Percentiles rank a stretch among this genome's conserved stretches.
These are phyloP conservation scores for Gnomoniopsis smithogilvyi DNA, from an alignment of 2,329 filamentous ascomycete species.

Conservation along the genomic window DNA sequence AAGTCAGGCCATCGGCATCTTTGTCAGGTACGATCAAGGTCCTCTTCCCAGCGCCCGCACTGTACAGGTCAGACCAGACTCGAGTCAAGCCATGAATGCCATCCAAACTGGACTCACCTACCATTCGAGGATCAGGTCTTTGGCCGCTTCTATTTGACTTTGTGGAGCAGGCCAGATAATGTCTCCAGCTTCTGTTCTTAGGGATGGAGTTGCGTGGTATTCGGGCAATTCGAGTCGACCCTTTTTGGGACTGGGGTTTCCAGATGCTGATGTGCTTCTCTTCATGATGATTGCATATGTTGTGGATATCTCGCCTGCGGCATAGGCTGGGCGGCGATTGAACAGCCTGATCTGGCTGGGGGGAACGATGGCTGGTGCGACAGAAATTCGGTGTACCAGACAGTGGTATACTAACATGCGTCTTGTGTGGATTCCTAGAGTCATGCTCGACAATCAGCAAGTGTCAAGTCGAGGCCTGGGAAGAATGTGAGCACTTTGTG, in stretches of 20 bases:
- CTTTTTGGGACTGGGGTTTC: conserved; percentile 23
- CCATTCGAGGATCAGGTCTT: conserved; percentile 57
- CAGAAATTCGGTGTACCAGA: no score
- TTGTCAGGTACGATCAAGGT: conserved; percentile 66
- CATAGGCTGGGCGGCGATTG: not conserved
- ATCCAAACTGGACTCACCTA: conserved; percentile 26
- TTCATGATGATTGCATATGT: conserved; percentile 6
- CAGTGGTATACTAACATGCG: no score
- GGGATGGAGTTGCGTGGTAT: conserved; percentile 40
- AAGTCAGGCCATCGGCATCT: conserved; percentile 64
- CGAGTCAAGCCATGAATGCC: conserved; percentile 7
- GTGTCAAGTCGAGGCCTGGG: no score
- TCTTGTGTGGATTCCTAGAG: no score
- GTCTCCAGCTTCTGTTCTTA: conserved; percentile 40
- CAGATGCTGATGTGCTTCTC: not conserved
- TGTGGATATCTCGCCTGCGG: not conserved
- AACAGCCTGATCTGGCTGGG: not conserved
- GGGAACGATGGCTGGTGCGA: not conserved
- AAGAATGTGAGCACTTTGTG: not conserved
- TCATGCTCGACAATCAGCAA: no score
- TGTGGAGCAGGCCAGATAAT: conserved; percentile 60
- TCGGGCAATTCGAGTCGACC: conserved; percentile 33
- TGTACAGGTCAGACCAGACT: conserved; percentile 24
- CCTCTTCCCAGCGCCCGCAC: conserved; percentile 45
- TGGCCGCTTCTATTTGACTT: conserved; percentile 51